phyloP scores from a whole-genome alignment of 352 stramenopile species.

The Phytophthora fragariaefolia region DNA sequence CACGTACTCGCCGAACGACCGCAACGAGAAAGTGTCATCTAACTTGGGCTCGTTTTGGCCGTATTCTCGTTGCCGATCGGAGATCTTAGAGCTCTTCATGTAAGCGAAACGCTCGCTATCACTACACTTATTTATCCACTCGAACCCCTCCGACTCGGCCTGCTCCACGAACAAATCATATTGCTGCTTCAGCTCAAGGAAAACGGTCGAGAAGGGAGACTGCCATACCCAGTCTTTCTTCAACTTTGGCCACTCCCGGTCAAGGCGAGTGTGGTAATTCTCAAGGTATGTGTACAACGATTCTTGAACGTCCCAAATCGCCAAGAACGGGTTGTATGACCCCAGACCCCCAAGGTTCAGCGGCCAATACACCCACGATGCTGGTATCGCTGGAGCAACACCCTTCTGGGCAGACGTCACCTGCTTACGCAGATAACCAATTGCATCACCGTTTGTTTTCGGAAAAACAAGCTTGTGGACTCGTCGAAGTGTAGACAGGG shows the following conservation, averaged over 20 bases:
- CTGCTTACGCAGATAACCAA: constrained; percentile 35
- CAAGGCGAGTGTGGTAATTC: constrained; percentile 28
- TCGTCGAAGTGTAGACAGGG: constrained; percentile 39
- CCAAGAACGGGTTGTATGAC: constrained; percentile 53
- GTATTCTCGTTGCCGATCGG: constrained; percentile 32
- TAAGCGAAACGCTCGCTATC: constrained; percentile 26
- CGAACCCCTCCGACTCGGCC: constrained; percentile 25
- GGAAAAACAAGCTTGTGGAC: constrained; percentile 47
- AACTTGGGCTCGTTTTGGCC: constrained; percentile 21
- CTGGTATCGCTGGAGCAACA: constrained; percentile 27
- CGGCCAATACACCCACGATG: constrained; percentile 51
- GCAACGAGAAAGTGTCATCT: constrained; percentile 37
- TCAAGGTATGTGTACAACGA: constrained; percentile 37
- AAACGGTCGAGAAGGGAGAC: constrained; percentile 41
- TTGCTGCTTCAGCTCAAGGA: constrained; percentile 28
- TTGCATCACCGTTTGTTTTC: constrained; percentile 42
- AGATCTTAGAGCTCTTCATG: constrained; percentile 37
- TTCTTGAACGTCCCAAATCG: constrained; percentile 39
- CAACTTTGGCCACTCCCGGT: constrained; percentile 39
- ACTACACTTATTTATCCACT: constrained; percentile 20
- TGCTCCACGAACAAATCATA: constrained; percentile 43
- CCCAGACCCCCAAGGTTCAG: constrained; percentile 48
- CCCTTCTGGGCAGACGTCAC: constrained; percentile 24
- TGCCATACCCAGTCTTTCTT: constrained; percentile 49
- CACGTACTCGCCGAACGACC: constrained; percentile 41